phyloP scores from a whole-genome alignment of 768 basidiomycete genomes.

The Leucogyrophana mollusca region DNA sequence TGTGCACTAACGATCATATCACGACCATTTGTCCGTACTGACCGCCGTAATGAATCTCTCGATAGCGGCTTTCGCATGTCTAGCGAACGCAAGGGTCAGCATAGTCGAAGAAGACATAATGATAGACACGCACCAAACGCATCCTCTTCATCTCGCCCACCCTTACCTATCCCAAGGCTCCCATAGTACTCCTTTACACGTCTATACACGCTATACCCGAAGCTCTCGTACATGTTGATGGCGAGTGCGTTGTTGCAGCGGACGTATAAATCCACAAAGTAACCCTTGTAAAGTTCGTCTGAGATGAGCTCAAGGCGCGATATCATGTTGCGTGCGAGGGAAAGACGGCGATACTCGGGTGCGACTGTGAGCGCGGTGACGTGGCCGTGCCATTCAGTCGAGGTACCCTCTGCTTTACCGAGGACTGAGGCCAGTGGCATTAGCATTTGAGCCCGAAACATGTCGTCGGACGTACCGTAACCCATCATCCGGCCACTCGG shows the following conservation, averaged over 20 bases:
- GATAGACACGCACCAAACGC: constrained; percentile 73
- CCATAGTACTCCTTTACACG: constrained; percentile 91
- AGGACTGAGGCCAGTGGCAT: constrained; percentile 55
- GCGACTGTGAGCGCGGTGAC: constrained; percentile 95
- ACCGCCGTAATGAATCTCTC: constrained; percentile 57
- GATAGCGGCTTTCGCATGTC: constrained; percentile 77
- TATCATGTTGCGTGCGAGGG: constrained; percentile 87
- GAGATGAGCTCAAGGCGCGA: constrained; percentile 81
- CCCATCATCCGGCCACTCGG: constrained; percentile 87
- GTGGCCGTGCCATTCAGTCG: constrained; percentile 86
- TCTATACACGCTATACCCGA: constrained; percentile 93
- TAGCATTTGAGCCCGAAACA: too few species aligned
- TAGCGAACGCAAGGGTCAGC: constrained; percentile 15
- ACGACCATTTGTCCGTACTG: constrained; percentile 68
- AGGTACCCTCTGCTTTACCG: constrained; percentile 85
- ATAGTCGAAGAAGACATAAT: background rate
- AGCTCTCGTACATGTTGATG: constrained; percentile 86
- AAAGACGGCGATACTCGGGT: constrained; percentile 87
- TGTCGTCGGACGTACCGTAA: constrained; percentile 66
- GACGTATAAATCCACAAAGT: constrained; percentile 96
- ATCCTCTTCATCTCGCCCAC: constrained; percentile 83
- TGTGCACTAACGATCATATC: constrained; percentile 60
- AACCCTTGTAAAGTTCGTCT: constrained; percentile 75
- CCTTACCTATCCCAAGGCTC: constrained; percentile 69
- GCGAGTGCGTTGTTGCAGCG: constrained; percentile 84